These are phyloP conservation scores for Apiospora saccharicola DNA, from an alignment of 2,329 filamentous ascomycete species.

Conservation along the genomic window DNA sequence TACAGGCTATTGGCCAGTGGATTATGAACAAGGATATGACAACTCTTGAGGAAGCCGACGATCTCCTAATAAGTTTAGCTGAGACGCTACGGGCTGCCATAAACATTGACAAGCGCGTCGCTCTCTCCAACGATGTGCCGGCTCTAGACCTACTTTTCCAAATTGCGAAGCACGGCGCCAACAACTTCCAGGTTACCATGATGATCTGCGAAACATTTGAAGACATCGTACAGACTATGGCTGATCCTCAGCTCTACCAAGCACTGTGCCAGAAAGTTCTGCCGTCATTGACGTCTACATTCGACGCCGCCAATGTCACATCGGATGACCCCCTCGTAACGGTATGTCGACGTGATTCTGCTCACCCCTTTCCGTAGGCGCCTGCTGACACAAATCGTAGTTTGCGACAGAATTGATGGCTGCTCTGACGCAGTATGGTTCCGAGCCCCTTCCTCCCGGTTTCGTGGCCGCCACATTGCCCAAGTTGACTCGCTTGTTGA, in stretches of 20 bases:
- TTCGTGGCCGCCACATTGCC: constrained; percentile 88
- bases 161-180: constrained; percentile 85
- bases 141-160: constrained; percentile 87
- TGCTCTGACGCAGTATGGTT: constrained; percentile 81
- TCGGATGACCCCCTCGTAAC: constrained; percentile 86
- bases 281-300: constrained; percentile 85
- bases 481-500: constrained; percentile 82
- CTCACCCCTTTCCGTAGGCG: not conserved
- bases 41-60: constrained; percentile 87
- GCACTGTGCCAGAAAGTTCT: constrained; percentile 85
- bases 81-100: constrained; percentile 88
- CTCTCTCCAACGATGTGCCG: constrained; percentile 73
- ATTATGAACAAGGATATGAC: constrained; percentile 80
- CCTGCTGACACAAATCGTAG: constrained; percentile 38
- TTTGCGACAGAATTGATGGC: constrained; percentile 86
- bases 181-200: constrained; percentile 90
- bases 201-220: constrained; percentile 92
- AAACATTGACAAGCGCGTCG: constrained; percentile 76
- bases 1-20: constrained; percentile 74
- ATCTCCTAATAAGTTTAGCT: constrained; percentile 88
- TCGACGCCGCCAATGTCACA: constrained; percentile 86
- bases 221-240: constrained; percentile 76
- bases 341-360: constrained; percentile 48
- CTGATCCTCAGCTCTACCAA: constrained; percentile 74
- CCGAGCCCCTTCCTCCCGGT: constrained; percentile 83